A percentile compares a stretch with the other conserved stretches of the same genome.
phyloP scores from a whole-genome alignment of 805 yeast species.

The Candida tallmaniae region DNA sequence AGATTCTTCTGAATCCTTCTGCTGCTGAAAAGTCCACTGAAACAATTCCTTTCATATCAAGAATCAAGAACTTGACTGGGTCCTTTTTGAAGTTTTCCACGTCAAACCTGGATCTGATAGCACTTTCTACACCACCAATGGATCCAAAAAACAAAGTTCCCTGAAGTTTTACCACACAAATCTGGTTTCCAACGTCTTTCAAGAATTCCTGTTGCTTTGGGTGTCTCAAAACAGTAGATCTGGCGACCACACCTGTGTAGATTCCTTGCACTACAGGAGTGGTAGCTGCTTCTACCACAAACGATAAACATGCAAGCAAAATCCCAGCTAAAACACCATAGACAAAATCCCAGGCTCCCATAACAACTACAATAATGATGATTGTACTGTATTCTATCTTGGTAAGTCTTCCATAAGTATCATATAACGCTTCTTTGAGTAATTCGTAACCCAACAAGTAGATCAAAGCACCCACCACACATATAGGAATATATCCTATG shows the following conservation, averaged over 20 bases:
- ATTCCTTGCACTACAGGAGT: slow-evolving; percentile 76
- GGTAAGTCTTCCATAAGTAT: slow-evolving; percentile 73
- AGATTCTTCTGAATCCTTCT: slow-evolving; percentile 86
- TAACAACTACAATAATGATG: slow-evolving; percentile 78
- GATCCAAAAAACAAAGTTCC: slow-evolving; percentile 94
- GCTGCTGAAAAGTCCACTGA: slow-evolving; percentile 93
- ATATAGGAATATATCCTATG: slow-evolving; percentile 91
- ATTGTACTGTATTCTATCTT: slow-evolving; percentile 82
- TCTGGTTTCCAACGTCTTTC: slow-evolving; percentile 83
- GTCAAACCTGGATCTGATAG: slow-evolving; percentile 63
- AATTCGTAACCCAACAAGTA: slow-evolving; percentile 89
- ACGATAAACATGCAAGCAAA: slow-evolving; percentile 87
- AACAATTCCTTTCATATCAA: slow-evolving; percentile 80
- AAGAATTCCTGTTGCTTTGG: slow-evolving; percentile 84
- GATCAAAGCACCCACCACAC: slow-evolving; percentile 92
- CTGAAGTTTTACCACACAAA: slow-evolving; percentile 78
- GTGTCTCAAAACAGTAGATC: slow-evolving; percentile 90
- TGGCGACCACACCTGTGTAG: slow-evolving; percentile 81
- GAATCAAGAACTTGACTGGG: slow-evolving; percentile 73
- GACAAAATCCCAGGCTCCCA: slow-evolving; percentile 96
- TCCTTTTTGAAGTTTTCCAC: slow-evolving; percentile 42
- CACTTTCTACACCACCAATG: slow-evolving; percentile 82
- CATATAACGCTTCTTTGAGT: slow-evolving; percentile 78
- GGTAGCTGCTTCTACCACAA: slow-evolving; percentile 87
- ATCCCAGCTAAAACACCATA: slow-evolving; percentile 89